A percentile compares a stretch with the other conserved stretches of the same genome.
Evolutionary conservation across 306 rosid genomes (phyloP).

Genomic region (Rubus idaeus): DNA sequence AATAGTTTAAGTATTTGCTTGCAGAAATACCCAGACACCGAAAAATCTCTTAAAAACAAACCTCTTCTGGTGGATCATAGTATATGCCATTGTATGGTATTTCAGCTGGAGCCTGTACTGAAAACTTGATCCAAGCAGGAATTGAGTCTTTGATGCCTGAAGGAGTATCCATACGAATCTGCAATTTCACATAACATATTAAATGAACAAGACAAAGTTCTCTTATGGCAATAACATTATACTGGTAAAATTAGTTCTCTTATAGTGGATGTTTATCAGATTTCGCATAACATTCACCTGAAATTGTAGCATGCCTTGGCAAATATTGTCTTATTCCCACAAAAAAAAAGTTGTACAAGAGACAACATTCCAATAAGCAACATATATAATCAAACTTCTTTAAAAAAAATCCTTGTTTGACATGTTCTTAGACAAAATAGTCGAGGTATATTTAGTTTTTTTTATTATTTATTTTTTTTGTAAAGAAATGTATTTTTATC

Average conservation of each 20-base stretch:
- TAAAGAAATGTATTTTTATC: no score
- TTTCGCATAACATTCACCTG: neutral
- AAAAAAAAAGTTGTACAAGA: neutral
- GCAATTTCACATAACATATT: slow-evolving; percentile 21
- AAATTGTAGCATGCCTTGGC: neutral
- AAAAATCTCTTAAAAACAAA: slow-evolving; percentile 29
- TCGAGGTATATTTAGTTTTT: neutral
- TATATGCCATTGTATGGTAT: slow-evolving; percentile 86
- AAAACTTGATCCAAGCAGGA: slow-evolving; percentile 97
- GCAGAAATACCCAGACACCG: neutral
- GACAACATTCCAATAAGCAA: neutral
- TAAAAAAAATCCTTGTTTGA: neutral
- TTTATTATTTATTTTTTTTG: no score
- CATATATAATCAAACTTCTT: neutral
- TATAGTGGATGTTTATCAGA: neutral
- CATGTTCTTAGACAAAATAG: neutral
- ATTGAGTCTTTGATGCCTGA: slow-evolving; percentile 95
- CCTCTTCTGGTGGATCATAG: slow-evolving; percentile 99
- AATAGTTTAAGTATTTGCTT: neutral
- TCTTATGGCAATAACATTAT: neutral
- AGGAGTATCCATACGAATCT: slow-evolving; percentile 95
- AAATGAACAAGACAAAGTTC: neutral
- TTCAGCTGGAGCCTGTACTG: slow-evolving; percentile 95
- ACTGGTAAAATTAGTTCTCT: neutral
- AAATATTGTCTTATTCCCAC: neutral